Evolutionary conservation across 352 stramenopile species (phyloP), one percentile per base, ranked within the genome.

Genomic region (Pythium apleroticum): DNA sequence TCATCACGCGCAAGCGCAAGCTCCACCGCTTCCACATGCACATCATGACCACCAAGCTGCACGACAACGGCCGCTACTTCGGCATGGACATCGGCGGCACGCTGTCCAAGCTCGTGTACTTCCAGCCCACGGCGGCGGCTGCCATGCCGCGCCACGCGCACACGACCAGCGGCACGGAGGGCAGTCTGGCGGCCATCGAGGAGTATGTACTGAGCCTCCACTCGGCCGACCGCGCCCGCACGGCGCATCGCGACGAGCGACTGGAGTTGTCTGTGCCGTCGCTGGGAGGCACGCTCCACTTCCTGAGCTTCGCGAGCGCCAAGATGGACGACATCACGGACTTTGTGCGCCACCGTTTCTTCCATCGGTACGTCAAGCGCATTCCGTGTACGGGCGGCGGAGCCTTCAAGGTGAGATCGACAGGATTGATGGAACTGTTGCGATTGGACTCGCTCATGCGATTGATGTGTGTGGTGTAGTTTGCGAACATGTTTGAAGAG

Each of bases 211-310:
- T 90, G 65, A 70, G 49, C 53, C 64, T 85, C n/a, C 63, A 77
- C 49, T 68, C 69, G 12, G 66, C 49, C 20, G 77, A 89, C 63
- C 68, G 67, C 39, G 57, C 52, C 41, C 71, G 69, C 19, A 74
- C 76, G 41, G 70, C 73, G 62, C 74, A 85, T 50, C 70, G 84
- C 53, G 74, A 88, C 55, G 72, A 91, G 75, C 70, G 73, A 33
- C 73, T 87, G 56, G 56, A 88, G 64, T 80, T 97, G 48, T 64
- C 84, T 27, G 77, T 93, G 52, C 77, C 98, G 2, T 67, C 78
- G 14, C 64, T 88, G 20, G 89, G 89, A 24, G 96, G 95, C n/a
- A 95, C 88, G 56, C 91, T 99, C 48, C 97, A 99, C 72, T 99
- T 99, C 69, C 61, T 64, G 57, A 89, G 84, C 62, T 93, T 91